Conservation (phyloP, 2,329 filamentous ascomycete genomes). For the Calonectria pseudoreteaudii region DNA sequence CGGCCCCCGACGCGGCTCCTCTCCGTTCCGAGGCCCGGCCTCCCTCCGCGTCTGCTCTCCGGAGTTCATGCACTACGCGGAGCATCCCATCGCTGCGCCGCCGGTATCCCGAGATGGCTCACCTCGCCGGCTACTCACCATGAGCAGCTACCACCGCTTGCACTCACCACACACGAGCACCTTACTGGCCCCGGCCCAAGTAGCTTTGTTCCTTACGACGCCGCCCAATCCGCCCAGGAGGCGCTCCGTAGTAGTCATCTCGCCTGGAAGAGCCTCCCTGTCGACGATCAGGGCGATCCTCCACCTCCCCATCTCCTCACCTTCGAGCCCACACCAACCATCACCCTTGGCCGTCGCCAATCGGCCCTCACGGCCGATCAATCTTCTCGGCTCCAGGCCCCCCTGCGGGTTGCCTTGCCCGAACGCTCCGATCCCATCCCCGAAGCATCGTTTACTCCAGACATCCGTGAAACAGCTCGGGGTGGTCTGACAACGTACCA, state of each 20-base stretch:
- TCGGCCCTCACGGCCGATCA: slow-evolving; percentile 59
- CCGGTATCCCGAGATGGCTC: slow-evolving; percentile 20
- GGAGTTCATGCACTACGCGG: slow-evolving; percentile 20
- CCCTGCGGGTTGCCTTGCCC: slow-evolving; percentile 49
- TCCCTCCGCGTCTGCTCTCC: slow-evolving; percentile 30
- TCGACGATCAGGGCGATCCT: slow-evolving; percentile 41
- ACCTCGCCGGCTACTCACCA: slow-evolving; percentile 2
- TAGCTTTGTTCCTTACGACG: slow-evolving; percentile 46
- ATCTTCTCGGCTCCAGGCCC: slow-evolving; percentile 55
- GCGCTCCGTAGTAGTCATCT: slow-evolving; percentile 48
- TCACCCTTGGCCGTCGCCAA: slow-evolving; percentile 91
- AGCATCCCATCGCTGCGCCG: not conserved
- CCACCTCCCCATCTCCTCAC: slow-evolving; percentile 81
- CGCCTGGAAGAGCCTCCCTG: slow-evolving; percentile 47
- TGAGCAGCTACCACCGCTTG: slow-evolving; percentile 11
- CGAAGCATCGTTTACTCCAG: slow-evolving; percentile 57
- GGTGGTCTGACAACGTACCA: slow-evolving; percentile 96
- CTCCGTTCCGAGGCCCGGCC: slow-evolving; percentile 16
- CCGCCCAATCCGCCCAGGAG: slow-evolving; percentile 48
- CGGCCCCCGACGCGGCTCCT: not conserved
- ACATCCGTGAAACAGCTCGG: slow-evolving; percentile 78
- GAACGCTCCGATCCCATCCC: slow-evolving; percentile 44
- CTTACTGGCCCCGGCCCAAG: slow-evolving; percentile 35
- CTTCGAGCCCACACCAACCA: slow-evolving; percentile 85
- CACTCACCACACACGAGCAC: slow-evolving; percentile 47